Percentiles rank a stretch among this genome's conserved stretches.
Conservation (phyloP, 2,329 filamentous ascomycete genomes). For the Bipolaris cookei region DNA sequence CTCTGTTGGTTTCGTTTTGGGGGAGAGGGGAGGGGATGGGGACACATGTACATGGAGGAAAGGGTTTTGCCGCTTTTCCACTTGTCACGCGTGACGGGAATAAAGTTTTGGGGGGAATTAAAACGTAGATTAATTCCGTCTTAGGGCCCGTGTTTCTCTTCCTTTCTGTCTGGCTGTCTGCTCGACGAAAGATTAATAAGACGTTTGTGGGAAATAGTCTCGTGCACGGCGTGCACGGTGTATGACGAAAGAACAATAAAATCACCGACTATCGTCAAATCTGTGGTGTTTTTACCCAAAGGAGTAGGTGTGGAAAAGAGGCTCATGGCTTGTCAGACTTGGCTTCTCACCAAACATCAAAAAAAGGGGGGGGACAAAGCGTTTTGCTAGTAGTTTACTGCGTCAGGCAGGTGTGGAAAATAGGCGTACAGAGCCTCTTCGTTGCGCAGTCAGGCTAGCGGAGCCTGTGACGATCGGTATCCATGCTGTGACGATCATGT, state of each 20-base stretch:
- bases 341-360: neutral
- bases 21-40: too few species aligned
- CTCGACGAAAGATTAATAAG: neutral
- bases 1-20: neutral
- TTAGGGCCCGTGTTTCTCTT: too few species aligned
- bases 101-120: too few species aligned
- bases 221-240: too few species aligned
- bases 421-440: conserved; percentile 16
- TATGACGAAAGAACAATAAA: neutral
- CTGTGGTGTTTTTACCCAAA: conserved; percentile 3
- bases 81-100: too few species aligned
- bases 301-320: conserved; percentile 13
- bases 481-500: neutral
- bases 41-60: neutral
- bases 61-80: too few species aligned
- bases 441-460: conserved; percentile 1
- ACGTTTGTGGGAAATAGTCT: neutral
- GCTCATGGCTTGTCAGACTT: conserved; percentile 15
- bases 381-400: neutral
- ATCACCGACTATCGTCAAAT: neutral
- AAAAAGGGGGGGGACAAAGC: neutral
- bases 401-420: conserved; percentile 17
- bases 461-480: neutral
- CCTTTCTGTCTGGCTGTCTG: neutral
- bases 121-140: too few species aligned